Percentiles rank a stretch among this genome's conserved stretches.
phyloP scores from a whole-genome alignment of 1,139 yeast species.

The Arxiozyma telluris region DNA sequence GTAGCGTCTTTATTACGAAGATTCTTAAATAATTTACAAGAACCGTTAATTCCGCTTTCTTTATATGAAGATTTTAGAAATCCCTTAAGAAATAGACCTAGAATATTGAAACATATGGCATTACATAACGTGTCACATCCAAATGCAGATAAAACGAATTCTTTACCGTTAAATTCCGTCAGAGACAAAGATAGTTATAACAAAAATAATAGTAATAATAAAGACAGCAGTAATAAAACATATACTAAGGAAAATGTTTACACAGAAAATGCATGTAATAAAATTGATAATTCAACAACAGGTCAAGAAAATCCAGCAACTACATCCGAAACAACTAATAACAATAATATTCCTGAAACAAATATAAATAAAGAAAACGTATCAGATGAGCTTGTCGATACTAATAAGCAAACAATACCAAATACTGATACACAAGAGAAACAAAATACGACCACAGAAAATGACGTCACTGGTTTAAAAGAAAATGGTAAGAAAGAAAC shows the following conservation, averaged over 20 bases:
- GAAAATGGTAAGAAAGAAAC: neutral
- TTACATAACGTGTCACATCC: conserved; percentile 16
- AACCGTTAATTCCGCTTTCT: conserved; percentile 77
- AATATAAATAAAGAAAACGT: conserved; percentile 4
- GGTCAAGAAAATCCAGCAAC: neutral
- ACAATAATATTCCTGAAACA: neutral
- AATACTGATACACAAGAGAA: neutral
- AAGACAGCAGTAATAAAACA: too few species aligned
- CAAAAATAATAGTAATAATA: neutral
- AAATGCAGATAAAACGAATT: conserved; percentile 18
- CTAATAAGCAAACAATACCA: neutral
- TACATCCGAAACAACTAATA: neutral
- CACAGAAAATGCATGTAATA: neutral
- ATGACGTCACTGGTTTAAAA: conserved; percentile 4
- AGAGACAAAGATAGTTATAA: neutral
- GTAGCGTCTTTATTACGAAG: conserved; percentile 87
- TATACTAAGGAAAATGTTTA: too few species aligned
- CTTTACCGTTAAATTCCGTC: conserved; percentile 5
- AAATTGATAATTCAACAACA: neutral
- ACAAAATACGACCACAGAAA: conserved; percentile 7
- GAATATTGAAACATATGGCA: conserved; percentile 27
- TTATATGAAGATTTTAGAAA: conserved; percentile 73
- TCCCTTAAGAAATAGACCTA: conserved; percentile 45
- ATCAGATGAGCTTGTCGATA: neutral
- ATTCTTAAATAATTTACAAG: conserved; percentile 79